Evolutionary conservation across 768 basidiomycete species (phyloP), one percentile per base, ranked within the genome.

Genomic region (Mycena amicta): DNA sequence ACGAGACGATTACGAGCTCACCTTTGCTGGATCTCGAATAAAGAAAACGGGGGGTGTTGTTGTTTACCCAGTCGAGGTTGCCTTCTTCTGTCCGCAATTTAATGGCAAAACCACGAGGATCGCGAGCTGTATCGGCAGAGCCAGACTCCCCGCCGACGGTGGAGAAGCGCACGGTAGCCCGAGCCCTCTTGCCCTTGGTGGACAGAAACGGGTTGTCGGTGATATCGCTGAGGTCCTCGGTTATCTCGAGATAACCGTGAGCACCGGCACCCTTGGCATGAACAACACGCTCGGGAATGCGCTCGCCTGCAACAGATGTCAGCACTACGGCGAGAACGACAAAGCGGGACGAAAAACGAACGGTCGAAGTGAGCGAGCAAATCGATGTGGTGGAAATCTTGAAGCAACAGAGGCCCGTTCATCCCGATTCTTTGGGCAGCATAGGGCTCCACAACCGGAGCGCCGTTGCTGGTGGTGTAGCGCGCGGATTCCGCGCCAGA

Each of bases 211-310:
- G 68, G 56, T 89, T 85, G 57, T 83, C 87, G 43, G 93, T 90
- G 67, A 94, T 77, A 66, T 96, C 94, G 57, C 85, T 84, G 69
- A 96, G 81, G 60, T 90, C 84, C 53, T 95, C 87, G 59, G 95
- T 95, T 64, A 92, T 82, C 76, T 93, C 86, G 74, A 98, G 97
- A 78, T 87, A 87, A 3, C 96, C 96, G 67, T 98, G 95, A 29
- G 93, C 95, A 63, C 92, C 93, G 53, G 89, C 90, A 56, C 91
- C 95, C 72, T 94, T 96, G 61, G 93, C 93, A 69, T 95, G 94
- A 52, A 95, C 93, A 63, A 92, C 89, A 73, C 93, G 92, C 81
- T 96, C 93, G 16, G 95, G 96, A 68, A 98, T 96, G 71, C 96
- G 90, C 75, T 97, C 95, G 59, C n/a, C n/a, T n/a, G n/a, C n/a